Conservation (phyloP, 345 rosid genomes). For the Arabis alpina region DNA sequence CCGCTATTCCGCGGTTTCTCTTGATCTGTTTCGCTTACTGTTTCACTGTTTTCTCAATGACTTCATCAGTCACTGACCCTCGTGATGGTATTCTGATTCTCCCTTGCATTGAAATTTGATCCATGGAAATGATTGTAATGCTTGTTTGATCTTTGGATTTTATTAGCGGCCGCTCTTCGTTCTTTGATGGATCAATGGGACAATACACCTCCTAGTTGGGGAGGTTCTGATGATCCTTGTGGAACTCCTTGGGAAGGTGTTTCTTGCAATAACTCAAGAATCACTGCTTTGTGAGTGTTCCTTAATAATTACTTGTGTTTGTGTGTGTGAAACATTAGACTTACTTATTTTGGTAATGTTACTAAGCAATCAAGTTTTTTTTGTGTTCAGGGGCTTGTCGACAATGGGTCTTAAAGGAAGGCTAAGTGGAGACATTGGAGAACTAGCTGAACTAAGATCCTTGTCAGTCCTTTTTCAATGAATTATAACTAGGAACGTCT, state of each 20-base stretch:
- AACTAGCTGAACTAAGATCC: constrained; percentile 74
- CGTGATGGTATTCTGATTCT: constrained; percentile 56
- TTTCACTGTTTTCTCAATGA: constrained; percentile 32
- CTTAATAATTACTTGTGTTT: background rate
- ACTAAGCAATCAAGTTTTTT: background rate
- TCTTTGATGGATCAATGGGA: constrained; percentile 78
- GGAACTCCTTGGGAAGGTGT: constrained; percentile 91
- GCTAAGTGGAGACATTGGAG: constrained; percentile 93
- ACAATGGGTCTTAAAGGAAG: constrained; percentile 82
- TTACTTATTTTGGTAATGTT: constrained; percentile 5
- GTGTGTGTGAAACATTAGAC: background rate
- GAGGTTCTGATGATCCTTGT: constrained; percentile 75
- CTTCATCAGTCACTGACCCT: constrained; percentile 60
- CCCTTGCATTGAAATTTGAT: background rate
- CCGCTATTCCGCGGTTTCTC: constrained; percentile 42
- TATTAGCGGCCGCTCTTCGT: constrained; percentile 73
- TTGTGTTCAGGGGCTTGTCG: constrained; percentile 69
- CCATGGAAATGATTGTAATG: background rate
- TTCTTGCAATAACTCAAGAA: constrained; percentile 68
- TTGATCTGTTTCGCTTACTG: constrained; percentile 42
- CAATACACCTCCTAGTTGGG: constrained; percentile 83
- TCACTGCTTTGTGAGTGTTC: constrained; percentile 74
- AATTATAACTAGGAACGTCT: background rate
- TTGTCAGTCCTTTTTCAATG: constrained; percentile 57
- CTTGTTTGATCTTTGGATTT: background rate